Conservation (phyloP, 345 rosid genomes). For the Fremontodendron californicum region DNA sequence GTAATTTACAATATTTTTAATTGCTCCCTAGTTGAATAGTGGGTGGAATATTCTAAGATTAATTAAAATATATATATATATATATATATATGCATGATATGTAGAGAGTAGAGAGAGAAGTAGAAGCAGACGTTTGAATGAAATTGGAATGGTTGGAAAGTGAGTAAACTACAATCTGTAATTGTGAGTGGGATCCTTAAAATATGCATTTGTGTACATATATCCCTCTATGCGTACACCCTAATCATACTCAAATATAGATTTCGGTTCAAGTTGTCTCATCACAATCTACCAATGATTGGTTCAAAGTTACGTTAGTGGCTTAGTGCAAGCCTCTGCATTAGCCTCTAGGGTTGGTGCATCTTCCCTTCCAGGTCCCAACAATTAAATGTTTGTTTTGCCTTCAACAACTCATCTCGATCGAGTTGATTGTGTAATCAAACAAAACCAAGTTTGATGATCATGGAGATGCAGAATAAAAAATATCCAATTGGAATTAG, state of each 20-base stretch:
- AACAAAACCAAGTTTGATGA: background rate
- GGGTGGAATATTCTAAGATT: background rate
- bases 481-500: background rate
- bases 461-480: background rate
- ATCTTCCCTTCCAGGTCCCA: background rate
- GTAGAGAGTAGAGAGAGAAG: background rate
- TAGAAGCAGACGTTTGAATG: background rate
- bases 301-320: slow-evolving; percentile 26
- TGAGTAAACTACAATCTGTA: background rate
- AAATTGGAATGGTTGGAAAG: background rate
- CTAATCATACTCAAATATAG: slow-evolving; percentile 14
- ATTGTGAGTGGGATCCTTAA: background rate
- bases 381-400: background rate
- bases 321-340: background rate
- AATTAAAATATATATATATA: background rate
- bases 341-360: slow-evolving; percentile 6
- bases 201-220: background rate
- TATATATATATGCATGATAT: background rate
- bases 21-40: background rate
- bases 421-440: background rate
- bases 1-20: background rate
- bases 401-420: background rate
- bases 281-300: slow-evolving; percentile 9
- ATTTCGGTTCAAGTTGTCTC: slow-evolving; percentile 15
- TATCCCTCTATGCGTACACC: slow-evolving; percentile 1